A percentile compares a stretch with the other conserved stretches of the same genome.
Conservation (phyloP, 305 asterid genomes). For the Fraxinus floribunda region DNA sequence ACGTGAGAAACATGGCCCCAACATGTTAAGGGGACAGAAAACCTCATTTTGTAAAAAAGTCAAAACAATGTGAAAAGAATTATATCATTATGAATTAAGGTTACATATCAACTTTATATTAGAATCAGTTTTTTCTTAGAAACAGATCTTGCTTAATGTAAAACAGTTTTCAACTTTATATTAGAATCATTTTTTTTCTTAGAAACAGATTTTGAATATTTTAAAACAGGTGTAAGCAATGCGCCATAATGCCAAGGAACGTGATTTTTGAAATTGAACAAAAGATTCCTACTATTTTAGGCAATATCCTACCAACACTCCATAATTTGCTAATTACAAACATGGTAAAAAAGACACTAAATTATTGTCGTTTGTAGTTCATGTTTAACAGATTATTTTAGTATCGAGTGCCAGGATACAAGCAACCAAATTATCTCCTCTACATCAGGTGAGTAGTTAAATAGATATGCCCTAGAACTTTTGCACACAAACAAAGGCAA, state of each 20-base stretch:
- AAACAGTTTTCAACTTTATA: neutral
- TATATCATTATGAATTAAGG: neutral
- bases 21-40: neutral
- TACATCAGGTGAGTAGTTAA: neutral
- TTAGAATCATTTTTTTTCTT: neutral
- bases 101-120: neutral
- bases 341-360: neutral
- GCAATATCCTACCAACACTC: constrained; percentile 11
- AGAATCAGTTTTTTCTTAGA: neutral
- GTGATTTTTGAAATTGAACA: neutral
- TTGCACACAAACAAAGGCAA: neutral
- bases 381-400: neutral
- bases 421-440: constrained; percentile 8
- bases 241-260: constrained; percentile 6
- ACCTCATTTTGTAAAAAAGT: neutral
- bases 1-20: neutral
- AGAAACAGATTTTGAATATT: neutral
- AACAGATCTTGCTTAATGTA: neutral
- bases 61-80: neutral
- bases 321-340: constrained; percentile 1
- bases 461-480: constrained; percentile 1
- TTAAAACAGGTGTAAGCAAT: neutral
- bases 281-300: neutral
- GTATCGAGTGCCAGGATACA: neutral
- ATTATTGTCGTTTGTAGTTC: neutral